Evolutionary conservation across 2,329 filamentous ascomycete species (phyloP).

Genomic region (Botrytis medusae): DNA sequence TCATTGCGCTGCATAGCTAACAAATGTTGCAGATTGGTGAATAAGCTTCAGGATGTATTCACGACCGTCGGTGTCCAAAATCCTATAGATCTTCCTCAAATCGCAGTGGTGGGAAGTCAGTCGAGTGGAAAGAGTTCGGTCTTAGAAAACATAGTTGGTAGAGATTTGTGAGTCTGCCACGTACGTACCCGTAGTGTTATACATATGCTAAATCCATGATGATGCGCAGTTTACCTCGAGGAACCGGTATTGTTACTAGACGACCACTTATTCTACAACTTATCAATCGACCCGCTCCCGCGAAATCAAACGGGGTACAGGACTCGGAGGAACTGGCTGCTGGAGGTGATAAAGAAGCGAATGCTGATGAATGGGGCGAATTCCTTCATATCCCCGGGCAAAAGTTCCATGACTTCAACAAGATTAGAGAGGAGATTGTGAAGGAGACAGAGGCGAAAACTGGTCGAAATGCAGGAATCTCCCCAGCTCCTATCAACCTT

Average conservation of each 20-base stretch:
- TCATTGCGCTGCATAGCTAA: conserved; percentile 35
- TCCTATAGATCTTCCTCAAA: conserved; percentile 97
- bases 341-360: conserved; percentile 81
- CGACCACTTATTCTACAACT: conserved; percentile 95
- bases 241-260: conserved; percentile 94
- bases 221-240: conserved; percentile 76
- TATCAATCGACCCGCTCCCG: conserved; percentile 76
- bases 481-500: conserved; percentile 93
- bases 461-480: conserved; percentile 94
- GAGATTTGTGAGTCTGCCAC: conserved; percentile 80
- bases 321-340: conserved; percentile 56
- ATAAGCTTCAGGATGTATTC: conserved; percentile 99
- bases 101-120: conserved; percentile 96
- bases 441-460: conserved; percentile 96
- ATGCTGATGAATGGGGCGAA: conserved; percentile 96
- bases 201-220: conserved; percentile 36
- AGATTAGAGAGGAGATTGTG: conserved; percentile 96
- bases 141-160: conserved; percentile 95
- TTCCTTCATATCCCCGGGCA: conserved; percentile 97
- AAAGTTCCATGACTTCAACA: conserved; percentile 97
- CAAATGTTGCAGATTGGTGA: conserved; percentile 67
- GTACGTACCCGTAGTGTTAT: conserved; percentile 20
- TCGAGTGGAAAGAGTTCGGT: conserved; percentile 99
- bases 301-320: conserved; percentile 71
- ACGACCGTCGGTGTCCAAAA: conserved; percentile 98